Conservation (phyloP, 2,329 filamentous ascomycete genomes). For the Fusarium sp. region DNA sequence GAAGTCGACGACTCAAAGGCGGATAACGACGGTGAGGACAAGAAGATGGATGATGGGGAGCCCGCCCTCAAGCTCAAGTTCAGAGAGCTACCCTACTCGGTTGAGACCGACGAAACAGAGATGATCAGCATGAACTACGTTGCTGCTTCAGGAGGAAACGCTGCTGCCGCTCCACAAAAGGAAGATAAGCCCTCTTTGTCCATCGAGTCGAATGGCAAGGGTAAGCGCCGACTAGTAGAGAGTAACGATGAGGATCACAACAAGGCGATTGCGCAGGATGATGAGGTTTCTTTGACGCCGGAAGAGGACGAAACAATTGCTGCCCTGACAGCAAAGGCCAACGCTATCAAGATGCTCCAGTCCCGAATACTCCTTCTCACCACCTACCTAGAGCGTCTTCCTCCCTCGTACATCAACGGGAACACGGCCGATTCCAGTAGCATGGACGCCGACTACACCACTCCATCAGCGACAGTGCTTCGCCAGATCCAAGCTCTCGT, state of each 20-base stretch:
- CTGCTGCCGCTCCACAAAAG: slow-evolving; percentile 68
- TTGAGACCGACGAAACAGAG: slow-evolving; percentile 95
- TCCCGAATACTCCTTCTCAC: slow-evolving; percentile 76
- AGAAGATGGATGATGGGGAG: slow-evolving; percentile 75
- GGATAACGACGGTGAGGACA: slow-evolving; percentile 67
- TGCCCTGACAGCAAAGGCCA: slow-evolving; percentile 83
- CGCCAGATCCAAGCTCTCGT: slow-evolving; percentile 89
- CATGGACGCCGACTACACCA: slow-evolving; percentile 52
- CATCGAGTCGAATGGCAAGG: slow-evolving; percentile 61
- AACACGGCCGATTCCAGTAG: slow-evolving; percentile 51
- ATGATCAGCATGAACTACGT: slow-evolving; percentile 98
- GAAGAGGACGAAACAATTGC: slow-evolving; percentile 71
- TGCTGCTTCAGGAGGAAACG: slow-evolving; percentile 80
- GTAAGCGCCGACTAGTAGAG: slow-evolving; percentile 57
- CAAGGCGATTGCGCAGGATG: slow-evolving; percentile 43
- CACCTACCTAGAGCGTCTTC: slow-evolving; percentile 79
- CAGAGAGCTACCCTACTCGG: slow-evolving; percentile 82
- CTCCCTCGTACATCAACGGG: slow-evolving; percentile 69
- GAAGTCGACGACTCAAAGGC: slow-evolving; percentile 70
- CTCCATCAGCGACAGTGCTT: slow-evolving; percentile 75
- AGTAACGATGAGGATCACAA: slow-evolving; percentile 40
- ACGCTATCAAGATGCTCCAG: slow-evolving; percentile 93
- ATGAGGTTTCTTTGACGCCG: slow-evolving; percentile 58
- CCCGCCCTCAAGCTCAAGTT: slow-evolving; percentile 74
- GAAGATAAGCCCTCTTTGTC: slow-evolving; percentile 55